Conservation (phyloP, 2,329 filamentous ascomycete genomes). For the Dothideomycetes sp. region DNA sequence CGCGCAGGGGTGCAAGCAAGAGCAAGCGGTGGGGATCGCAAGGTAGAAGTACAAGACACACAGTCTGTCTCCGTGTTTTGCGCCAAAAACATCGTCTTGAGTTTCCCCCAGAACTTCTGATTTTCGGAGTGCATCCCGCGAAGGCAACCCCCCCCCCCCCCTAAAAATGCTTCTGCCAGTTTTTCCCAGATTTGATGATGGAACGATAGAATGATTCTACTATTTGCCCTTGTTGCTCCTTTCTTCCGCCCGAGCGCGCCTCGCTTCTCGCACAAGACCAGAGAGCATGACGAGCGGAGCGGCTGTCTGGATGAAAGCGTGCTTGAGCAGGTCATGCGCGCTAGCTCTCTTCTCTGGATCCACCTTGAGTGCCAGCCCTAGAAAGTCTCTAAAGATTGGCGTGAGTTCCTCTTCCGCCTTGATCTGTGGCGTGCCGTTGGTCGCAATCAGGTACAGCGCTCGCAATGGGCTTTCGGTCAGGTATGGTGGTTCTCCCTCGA, state of each 20-base stretch:
- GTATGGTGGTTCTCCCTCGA: constrained; percentile 95
- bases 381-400: constrained; percentile 76
- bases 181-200: too few species aligned
- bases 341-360: constrained; percentile 95
- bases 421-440: constrained; percentile 87
- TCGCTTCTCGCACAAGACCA: constrained; percentile 75
- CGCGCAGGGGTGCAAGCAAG: too few species aligned
- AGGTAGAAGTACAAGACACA: too few species aligned
- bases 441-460: constrained; percentile 91
- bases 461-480: constrained; percentile 88
- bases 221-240: constrained; percentile 34
- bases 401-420: constrained; percentile 83
- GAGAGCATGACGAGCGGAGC: constrained; percentile 57
- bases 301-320: constrained; percentile 40
- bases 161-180: too few species aligned
- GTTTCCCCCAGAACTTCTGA: neutral
- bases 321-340: constrained; percentile 78
- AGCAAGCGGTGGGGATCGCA: too few species aligned
- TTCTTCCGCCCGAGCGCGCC: constrained; percentile 76
- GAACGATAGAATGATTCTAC: constrained; percentile 1
- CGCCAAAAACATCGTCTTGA: neutral
- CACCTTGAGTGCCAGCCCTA: constrained; percentile 87
- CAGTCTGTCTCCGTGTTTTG: too few species aligned
- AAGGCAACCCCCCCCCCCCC: too few species aligned
- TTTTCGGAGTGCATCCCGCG: neutral